A percentile compares a stretch with the other conserved stretches of the same genome.
These are phyloP conservation scores for Breynia disticha DNA, from an alignment of 441 rosid species.

Conservation along the genomic window DNA sequence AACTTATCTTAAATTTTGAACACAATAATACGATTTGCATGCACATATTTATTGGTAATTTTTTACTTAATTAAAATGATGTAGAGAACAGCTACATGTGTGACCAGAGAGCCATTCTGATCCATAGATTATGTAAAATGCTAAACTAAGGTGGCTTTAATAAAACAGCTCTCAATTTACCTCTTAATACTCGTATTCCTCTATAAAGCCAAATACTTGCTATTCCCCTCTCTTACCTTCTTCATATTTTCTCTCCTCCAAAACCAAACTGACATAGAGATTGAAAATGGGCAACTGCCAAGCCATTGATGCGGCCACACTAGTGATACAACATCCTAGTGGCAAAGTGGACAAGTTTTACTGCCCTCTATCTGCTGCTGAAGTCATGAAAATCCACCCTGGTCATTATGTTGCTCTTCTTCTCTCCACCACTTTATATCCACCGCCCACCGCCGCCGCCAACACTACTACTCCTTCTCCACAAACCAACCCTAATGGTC, in stretches of 20 bases:
- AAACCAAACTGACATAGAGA: too few relatives aligned
- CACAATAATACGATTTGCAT: too few relatives aligned
- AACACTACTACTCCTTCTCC: neutral
- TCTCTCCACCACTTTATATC: constrained; percentile 63
- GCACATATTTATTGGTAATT: neutral
- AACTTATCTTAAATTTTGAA: too few relatives aligned
- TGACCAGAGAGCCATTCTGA: neutral
- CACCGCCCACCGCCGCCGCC: too few relatives aligned
- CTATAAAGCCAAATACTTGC: constrained; percentile 23
- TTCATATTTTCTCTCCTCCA: too few relatives aligned
- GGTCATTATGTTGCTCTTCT: constrained; percentile 89
- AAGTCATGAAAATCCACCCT: constrained; percentile 71
- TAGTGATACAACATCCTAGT: constrained; percentile 62
- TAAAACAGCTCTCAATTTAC: neutral
- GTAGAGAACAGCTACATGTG: neutral
- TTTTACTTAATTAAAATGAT: constrained; percentile 2
- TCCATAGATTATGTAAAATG: constrained; percentile 1
- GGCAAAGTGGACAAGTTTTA: constrained; percentile 56
- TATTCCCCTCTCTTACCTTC: constrained; percentile 1
- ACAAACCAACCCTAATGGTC: constrained; percentile 5
- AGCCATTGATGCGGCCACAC: constrained; percentile 68
- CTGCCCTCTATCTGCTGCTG: constrained; percentile 51
- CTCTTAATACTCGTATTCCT: constrained; percentile 11
- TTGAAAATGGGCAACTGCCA: constrained; percentile 75
- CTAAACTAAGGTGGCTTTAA: neutral